Base-by-base conservation (phyloP, 2,329 filamentous ascomycete species). In the Nigrospora oryzae region DNA sequence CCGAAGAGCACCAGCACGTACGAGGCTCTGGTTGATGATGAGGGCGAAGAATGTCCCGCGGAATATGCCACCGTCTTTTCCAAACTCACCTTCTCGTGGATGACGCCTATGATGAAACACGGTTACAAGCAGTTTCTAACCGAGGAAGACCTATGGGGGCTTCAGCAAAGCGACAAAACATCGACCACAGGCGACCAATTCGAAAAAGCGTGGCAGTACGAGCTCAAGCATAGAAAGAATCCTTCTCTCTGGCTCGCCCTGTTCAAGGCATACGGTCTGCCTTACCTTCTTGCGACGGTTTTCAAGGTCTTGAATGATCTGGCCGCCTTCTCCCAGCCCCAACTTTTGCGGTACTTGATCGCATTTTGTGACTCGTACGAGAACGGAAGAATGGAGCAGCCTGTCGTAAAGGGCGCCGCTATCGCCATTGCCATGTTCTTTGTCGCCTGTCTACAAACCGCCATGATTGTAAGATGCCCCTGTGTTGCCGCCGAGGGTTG, bases 41-140 rank as follows among this genome's bases (percentile, higher is more conserved):
- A 62, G 11, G 62, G 63, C 11, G 62, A 76, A 36, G 77, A 83
- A 54, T 83, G 79, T 45, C 86, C 86, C 0, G 82, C 87, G 50
- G 90, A 97, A 65, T 95, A 95, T 62, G 90, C 93, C 12, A 89
- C 91, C 48, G 74, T 97, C 43, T 98, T 98, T 67, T 95, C 91
- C 4, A 81, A 87, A 42, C 75, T 98, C 38, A 95, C 91, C 0
- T 98, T 98, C 64, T 84, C 86, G 44, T 98, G 93, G 93, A 96
- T 98, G 91, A 97, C 93, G 0, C 90, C 93, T 0, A 70, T 98
- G 78, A 98, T 98, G 93, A 89, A 83, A 60, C 84, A 84, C 59
- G 93, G 93, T 1, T 97, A 98, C 70, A 87, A 85, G 59, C 81
- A 90, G 47, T 98, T 82, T 62, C 73, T 98, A 49, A 95, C 89